Base-by-base conservation (phyloP, 2,329 filamentous ascomycete genomes). In the Blastomyces percursus region DNA sequence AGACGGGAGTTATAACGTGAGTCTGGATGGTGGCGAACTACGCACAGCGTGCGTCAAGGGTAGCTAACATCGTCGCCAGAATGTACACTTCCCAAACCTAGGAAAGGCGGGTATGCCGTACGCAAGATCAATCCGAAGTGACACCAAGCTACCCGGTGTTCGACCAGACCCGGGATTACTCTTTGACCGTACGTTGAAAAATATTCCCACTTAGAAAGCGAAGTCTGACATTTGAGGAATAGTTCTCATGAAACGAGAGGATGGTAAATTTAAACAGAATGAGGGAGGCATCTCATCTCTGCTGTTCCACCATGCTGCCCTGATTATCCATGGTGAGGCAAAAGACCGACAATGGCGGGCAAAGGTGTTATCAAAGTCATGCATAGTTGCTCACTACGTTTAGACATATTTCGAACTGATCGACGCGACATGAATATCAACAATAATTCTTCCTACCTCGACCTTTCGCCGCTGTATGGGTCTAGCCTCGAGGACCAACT, bases 261-360 rank as follows among this genome's bases (percentile, higher is more conserved):
- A 65, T 30, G 65, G 63, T 30, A 38, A 60, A 38, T 55, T 70
- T 44, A 72, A 68, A 35, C 68, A 74, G 46, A 77, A 79, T 59
- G 69, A 73, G 2, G 76, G 75, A 32, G 78, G 75, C 2, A 66
- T 82, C 57, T 81, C 79, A 0, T 75, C 72, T 32, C 75, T 79
- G 67, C 68, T 81, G 7, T 77, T 81, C 63, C 80, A 80, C 48
- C 74, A 79, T 11, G 80, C 79, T 0, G 78, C 78, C 2, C 78
- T 82, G 55, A 80, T 82, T 62, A 81, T 80, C 21, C 80, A 82
- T 62, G 80, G 69, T 70, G 61, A 62, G 63, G 12, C 9, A 54
- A 14, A 35, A 9, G 52, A 12, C 16, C 9, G 21, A 24, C 30
- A 24, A 54, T 59, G 14, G 48, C 5, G n/a, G 14, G 16, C 21